Conservation (phyloP, 805 yeast genomes). For the Citeromyces matritensis region DNA sequence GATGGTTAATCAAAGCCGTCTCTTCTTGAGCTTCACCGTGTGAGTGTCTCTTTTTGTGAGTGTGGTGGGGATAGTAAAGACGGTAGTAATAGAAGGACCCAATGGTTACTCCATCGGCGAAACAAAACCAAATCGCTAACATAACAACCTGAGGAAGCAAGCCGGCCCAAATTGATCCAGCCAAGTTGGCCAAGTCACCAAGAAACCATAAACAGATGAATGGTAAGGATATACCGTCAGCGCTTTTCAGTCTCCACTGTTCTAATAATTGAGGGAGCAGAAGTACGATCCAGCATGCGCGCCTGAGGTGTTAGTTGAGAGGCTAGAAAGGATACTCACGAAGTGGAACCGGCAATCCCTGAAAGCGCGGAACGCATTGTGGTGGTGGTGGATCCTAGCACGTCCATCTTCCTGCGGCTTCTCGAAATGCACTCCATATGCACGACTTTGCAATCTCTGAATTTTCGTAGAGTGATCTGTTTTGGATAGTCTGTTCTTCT, state of each 20-base stretch:
- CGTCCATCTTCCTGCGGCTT: too few relatives aligned
- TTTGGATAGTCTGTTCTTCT: too few relatives aligned
- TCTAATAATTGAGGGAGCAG: slow-evolving; percentile 67
- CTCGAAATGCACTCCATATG: too few relatives aligned
- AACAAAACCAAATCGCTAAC: slow-evolving; percentile 63
- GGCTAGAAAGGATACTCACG: slow-evolving; percentile 15
- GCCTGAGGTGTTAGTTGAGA: slow-evolving; percentile 12
- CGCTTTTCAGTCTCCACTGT: slow-evolving; percentile 63
- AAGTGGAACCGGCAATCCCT: slow-evolving; percentile 55
- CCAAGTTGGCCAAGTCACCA: slow-evolving; percentile 56
- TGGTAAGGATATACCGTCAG: slow-evolving; percentile 62
- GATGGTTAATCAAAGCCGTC: slow-evolving; percentile 15
- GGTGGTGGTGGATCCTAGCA: slow-evolving; percentile 8
- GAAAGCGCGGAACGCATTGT: slow-evolving; percentile 28
- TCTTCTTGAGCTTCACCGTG: slow-evolving; percentile 10
- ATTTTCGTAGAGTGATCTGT: too few relatives aligned
- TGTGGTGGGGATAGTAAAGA: slow-evolving; percentile 21
- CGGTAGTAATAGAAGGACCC: slow-evolving; percentile 46
- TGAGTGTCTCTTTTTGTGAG: slow-evolving; percentile 5
- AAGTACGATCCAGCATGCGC: slow-evolving; percentile 71
- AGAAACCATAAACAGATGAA: slow-evolving; percentile 56
- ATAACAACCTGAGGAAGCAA: slow-evolving; percentile 55
- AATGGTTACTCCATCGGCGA: slow-evolving; percentile 51
- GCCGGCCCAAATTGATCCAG: slow-evolving; percentile 58
- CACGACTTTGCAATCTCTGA: too few relatives aligned